Conservation (phyloP, 768 basidiomycete species). For the Rhodotorula paludigena region DNA sequence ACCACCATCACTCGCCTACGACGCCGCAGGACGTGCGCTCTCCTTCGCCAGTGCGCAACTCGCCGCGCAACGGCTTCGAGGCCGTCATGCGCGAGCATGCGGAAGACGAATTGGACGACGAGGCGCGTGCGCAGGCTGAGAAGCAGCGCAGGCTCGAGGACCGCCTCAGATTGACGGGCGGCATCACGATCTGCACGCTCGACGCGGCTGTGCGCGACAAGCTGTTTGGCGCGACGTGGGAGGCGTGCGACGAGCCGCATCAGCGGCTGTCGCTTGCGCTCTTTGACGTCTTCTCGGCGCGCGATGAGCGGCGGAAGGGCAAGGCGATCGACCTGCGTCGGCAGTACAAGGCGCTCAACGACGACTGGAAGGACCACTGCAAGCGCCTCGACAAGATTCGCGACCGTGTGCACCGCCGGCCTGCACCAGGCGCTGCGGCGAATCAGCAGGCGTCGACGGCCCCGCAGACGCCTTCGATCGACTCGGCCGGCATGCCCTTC, state of each 20-base stretch:
- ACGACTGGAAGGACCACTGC: conserved; percentile 70
- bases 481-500: conserved; percentile 37
- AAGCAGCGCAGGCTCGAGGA: neutral
- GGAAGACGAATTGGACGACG: neutral
- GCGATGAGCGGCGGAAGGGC: conserved; percentile 41
- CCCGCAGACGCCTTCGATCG: conserved; percentile 39
- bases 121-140: neutral
- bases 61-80: neutral
- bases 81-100: neutral
- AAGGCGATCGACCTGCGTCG: conserved; percentile 59
- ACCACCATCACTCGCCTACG: conserved; percentile 1
- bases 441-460: neutral
- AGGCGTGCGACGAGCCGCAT: conserved; percentile 11
- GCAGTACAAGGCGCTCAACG: conserved; percentile 66
- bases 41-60: neutral
- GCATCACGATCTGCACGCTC: neutral
- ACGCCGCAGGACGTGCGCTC: conserved; percentile 1
- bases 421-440: neutral
- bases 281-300: conserved; percentile 12
- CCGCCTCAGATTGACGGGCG: neutral
- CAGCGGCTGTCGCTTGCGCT: conserved; percentile 20
- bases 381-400: conserved; percentile 61
- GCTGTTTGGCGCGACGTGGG: conserved; percentile 14
- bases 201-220: neutral
- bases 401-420: conserved; percentile 44